These are phyloP conservation scores for Alternaria viburni DNA, from an alignment of 2,329 filamentous ascomycete genomes.

Conservation along the genomic window DNA sequence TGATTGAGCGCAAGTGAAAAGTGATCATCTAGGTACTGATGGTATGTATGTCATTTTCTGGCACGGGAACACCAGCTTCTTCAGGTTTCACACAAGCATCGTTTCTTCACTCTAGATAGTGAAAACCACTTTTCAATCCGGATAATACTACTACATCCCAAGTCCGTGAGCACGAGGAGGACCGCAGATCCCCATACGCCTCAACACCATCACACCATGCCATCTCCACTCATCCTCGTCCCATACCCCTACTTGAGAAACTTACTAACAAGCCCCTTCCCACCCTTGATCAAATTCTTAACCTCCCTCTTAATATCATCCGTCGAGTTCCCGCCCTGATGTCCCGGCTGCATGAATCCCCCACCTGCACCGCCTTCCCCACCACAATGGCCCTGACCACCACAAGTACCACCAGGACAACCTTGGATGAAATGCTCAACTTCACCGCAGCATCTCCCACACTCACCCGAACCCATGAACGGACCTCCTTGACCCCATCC, in stretches of 20 bases:
- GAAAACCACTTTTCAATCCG: neutral
- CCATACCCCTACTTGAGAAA: constrained; percentile 29
- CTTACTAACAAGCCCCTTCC: constrained; percentile 34
- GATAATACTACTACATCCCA: neutral
- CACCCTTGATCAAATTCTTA: constrained; percentile 29
- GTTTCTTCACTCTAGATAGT: neutral
- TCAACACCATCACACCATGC: neutral
- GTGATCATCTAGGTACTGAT: neutral
- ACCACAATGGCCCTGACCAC: constrained; percentile 30
- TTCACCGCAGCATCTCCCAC: constrained; percentile 42
- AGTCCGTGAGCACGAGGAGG: neutral
- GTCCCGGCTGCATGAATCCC: constrained; percentile 19
- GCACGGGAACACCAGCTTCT: neutral
- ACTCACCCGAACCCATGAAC: constrained; percentile 52
- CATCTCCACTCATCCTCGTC: neutral
- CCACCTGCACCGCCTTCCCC: constrained; percentile 25
- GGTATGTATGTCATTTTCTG: neutral
- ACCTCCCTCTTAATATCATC: constrained; percentile 25
- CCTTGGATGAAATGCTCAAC: constrained; percentile 42
- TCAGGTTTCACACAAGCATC: neutral
- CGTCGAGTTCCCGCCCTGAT: constrained; percentile 17
- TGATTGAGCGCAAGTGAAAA: neutral
- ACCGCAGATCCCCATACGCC: neutral
- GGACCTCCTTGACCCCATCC: constrained; percentile 47
- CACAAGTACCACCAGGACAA: constrained; percentile 34